These are phyloP conservation scores for Forsythia viridissima DNA, from an alignment of 257 asterid genomes.

Conservation along the genomic window DNA sequence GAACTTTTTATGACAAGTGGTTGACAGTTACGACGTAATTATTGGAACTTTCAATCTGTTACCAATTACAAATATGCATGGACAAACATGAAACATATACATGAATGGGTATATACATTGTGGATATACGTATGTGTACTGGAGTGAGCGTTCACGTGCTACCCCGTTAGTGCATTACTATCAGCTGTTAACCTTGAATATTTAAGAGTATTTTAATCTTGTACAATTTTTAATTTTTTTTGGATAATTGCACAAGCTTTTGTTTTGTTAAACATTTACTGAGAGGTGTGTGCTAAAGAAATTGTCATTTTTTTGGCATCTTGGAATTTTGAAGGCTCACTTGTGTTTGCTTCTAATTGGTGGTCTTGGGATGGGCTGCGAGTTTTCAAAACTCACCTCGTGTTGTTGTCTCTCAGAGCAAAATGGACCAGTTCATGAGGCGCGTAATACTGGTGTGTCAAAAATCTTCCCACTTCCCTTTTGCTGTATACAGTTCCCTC, in stretches of 20 bases:
- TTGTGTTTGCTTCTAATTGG: conserved; percentile 17
- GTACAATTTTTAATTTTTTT: neutral
- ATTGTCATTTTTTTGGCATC: conserved; percentile 17
- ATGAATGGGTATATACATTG: neutral
- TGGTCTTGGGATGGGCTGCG: conserved; percentile 52
- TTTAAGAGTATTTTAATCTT: conserved; percentile 1
- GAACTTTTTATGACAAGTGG: neutral
- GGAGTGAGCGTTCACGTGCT: neutral
- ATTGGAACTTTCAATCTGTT: neutral
- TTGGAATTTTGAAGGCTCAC: conserved; percentile 22
- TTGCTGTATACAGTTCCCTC: neutral
- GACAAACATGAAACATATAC: neutral
- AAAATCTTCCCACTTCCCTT: neutral
- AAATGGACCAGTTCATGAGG: conserved; percentile 45
- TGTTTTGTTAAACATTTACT: neutral
- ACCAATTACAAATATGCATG: neutral
- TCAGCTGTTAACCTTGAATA: neutral
- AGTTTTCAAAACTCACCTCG: conserved; percentile 41
- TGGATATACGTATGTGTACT: neutral
- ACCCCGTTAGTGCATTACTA: neutral
- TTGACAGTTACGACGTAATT: neutral
- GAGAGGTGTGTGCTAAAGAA: conserved; percentile 10
- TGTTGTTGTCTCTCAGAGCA: conserved; percentile 52
- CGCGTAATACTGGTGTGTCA: conserved; percentile 40
- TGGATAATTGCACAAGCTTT: too few relatives aligned